These are phyloP conservation scores for Cyclotella cryptica DNA, from an alignment of 108 stramenopile genomes.

Conservation along the genomic window DNA sequence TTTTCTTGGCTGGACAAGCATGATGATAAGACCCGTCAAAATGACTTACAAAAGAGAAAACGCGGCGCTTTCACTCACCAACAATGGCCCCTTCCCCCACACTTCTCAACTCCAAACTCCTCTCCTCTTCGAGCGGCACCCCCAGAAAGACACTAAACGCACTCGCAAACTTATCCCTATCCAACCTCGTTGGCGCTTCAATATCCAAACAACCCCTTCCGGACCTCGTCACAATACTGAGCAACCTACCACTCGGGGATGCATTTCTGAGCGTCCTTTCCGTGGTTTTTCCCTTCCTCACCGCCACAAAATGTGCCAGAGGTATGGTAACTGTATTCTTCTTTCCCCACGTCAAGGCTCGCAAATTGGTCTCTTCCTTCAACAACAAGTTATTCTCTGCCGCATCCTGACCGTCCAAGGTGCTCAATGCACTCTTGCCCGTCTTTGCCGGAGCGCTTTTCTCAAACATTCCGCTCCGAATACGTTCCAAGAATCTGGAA, in stretches of 20 bases:
- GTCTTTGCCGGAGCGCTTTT: not conserved
- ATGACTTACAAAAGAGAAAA: too few relatives aligned
- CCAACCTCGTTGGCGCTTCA: conserved; percentile 85
- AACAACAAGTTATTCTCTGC: conserved; percentile 20
- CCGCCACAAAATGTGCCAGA: conserved; percentile 65
- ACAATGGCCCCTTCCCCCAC: not conserved
- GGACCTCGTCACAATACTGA: conserved; percentile 71
- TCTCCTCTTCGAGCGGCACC: conserved; percentile 65
- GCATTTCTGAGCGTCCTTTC: conserved; percentile 75
- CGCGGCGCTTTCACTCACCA: too few relatives aligned
- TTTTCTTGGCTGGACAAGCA: conserved; percentile 32
- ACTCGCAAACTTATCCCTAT: conserved; percentile 88
- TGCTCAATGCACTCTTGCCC: too few relatives aligned
- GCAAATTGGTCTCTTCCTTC: conserved; percentile 5
- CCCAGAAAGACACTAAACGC: conserved; percentile 83
- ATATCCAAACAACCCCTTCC: conserved; percentile 71
- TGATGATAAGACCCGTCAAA: too few relatives aligned
- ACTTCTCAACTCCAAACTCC: not conserved
- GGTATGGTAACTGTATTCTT: conserved; percentile 79
- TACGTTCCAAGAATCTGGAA: conserved; percentile 29
- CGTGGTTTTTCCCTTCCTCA: conserved; percentile 85
- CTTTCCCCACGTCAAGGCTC: conserved; percentile 84
- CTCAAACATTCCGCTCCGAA: conserved; percentile 18
- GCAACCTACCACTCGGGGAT: conserved; percentile 55
- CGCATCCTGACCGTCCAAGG: not conserved